These are phyloP conservation scores for Capsicum baccatum DNA, from an alignment of 257 asterid species.

Conservation along the genomic window DNA sequence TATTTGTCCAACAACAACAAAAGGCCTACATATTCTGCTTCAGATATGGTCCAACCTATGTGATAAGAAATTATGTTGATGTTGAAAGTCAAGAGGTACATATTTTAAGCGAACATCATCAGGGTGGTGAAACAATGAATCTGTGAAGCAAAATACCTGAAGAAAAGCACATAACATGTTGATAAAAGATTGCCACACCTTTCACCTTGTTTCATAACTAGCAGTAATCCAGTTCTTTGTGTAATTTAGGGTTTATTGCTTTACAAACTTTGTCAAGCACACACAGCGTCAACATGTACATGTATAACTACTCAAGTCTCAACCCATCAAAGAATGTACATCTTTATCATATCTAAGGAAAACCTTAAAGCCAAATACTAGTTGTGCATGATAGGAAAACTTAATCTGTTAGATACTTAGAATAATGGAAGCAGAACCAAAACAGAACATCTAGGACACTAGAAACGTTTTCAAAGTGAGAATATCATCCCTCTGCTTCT, in stretches of 20 bases:
- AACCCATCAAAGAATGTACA: not conserved
- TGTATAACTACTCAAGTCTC: not conserved
- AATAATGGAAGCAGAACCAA: slow-evolving; percentile 20
- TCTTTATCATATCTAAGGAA: not conserved
- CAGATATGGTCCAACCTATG: slow-evolving; percentile 14
- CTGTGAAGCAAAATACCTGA: slow-evolving; percentile 12
- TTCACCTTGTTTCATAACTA: slow-evolving; percentile 1
- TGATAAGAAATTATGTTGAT: slow-evolving; percentile 16
- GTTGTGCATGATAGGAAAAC: not conserved
- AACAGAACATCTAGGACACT: not conserved
- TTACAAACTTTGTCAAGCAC: slow-evolving; percentile 13
- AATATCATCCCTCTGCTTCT: not conserved
- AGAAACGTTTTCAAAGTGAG: not conserved
- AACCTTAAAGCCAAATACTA: slow-evolving; percentile 18
- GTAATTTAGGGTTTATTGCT: not conserved
- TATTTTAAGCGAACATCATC: not conserved
- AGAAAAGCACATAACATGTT: slow-evolving; percentile 9
- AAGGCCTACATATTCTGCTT: slow-evolving; percentile 14
- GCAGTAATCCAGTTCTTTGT: not conserved
- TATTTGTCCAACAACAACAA: slow-evolving; percentile 16
- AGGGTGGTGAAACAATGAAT: not conserved
- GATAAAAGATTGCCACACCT: not conserved
- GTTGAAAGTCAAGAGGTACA: slow-evolving; percentile 16
- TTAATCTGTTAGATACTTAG: not conserved
- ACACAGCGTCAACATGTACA: slow-evolving; percentile 2